phyloP scores from a whole-genome alignment of 2,329 filamentous ascomycete species.

The Verruconis gallopava region DNA sequence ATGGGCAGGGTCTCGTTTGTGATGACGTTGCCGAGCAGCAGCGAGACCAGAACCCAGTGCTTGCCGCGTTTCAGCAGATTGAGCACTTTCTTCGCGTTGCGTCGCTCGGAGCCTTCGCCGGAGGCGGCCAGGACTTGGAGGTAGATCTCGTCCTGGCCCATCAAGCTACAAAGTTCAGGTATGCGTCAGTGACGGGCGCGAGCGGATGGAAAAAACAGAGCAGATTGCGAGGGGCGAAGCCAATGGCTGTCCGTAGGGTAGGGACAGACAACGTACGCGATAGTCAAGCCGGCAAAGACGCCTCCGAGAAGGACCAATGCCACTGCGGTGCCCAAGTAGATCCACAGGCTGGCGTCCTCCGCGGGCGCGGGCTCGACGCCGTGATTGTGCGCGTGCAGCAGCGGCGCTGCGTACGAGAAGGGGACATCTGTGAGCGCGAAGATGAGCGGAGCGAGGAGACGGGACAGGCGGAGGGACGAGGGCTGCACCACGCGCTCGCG shows the following conservation, averaged over 20 bases:
- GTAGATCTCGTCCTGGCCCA: constrained; percentile 86
- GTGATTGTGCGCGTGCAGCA: not conserved
- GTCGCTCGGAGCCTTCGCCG: constrained; percentile 70
- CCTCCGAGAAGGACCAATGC: constrained; percentile 77
- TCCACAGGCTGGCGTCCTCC: constrained; percentile 50
- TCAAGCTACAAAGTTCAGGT: constrained; percentile 35
- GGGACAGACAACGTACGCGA: constrained; percentile 66
- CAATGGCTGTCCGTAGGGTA: too few species aligned
- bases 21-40: constrained; percentile 91
- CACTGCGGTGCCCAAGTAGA: constrained; percentile 67
- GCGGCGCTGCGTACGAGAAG: not conserved
- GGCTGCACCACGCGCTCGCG: too few species aligned
- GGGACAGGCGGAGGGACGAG: not conserved
- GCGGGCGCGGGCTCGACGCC: constrained; percentile 2
- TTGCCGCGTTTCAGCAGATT: constrained; percentile 75
- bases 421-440: not conserved
- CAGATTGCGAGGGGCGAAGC: too few species aligned
- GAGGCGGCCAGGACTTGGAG: constrained; percentile 87
- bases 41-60: constrained; percentile 93
- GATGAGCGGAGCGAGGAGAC: not conserved
- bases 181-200: not conserved
- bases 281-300: constrained; percentile 87
- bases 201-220: not conserved
- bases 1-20: constrained; percentile 96
- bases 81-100: constrained; percentile 71